A percentile compares a stretch with the other conserved stretches of the same genome.
phyloP scores from a whole-genome alignment of 139 green algal species.

The Auxenochlorella protothecoides region DNA sequence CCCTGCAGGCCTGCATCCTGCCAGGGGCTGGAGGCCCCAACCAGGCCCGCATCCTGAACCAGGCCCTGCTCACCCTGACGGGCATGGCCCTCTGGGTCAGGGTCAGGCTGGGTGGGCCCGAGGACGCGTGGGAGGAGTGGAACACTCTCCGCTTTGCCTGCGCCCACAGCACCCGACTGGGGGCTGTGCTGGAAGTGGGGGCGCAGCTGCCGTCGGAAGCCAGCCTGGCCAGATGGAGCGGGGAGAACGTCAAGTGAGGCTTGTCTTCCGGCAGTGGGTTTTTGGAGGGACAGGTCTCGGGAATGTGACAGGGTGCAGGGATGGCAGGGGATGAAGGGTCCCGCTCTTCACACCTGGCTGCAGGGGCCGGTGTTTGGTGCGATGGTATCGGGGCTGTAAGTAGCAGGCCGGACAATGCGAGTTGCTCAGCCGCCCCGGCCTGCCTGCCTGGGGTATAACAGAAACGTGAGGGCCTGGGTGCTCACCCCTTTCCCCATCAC shows the following conservation, averaged over 20 bases:
- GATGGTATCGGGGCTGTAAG: too few species aligned
- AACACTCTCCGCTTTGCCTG: slow-evolving; percentile 59
- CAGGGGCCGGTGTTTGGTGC: too few species aligned
- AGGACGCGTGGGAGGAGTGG: slow-evolving; percentile 67
- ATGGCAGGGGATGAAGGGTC: too few species aligned
- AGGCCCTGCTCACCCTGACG: slow-evolving; percentile 34
- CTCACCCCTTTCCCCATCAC: background rate
- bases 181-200: slow-evolving; percentile 53
- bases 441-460: too few species aligned
- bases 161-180: slow-evolving; percentile 59
- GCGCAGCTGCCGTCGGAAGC: slow-evolving; percentile 19
- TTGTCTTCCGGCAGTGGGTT: too few species aligned
- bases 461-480: slow-evolving; percentile 36
- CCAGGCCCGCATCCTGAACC: slow-evolving; percentile 64
- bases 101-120: slow-evolving; percentile 43
- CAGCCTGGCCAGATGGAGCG: slow-evolving; percentile 60
- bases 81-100: slow-evolving; percentile 79
- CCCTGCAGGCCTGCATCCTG: slow-evolving; percentile 77
- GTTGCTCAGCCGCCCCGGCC: too few species aligned
- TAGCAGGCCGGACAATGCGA: too few species aligned
- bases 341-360: too few species aligned
- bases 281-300: too few species aligned
- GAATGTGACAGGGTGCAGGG: too few species aligned
- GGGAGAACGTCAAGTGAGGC: slow-evolving; percentile 36
- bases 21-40: slow-evolving; percentile 35